phyloP scores from a whole-genome alignment of 164 flowering plant species.

The Aristolochia contorta region DNA sequence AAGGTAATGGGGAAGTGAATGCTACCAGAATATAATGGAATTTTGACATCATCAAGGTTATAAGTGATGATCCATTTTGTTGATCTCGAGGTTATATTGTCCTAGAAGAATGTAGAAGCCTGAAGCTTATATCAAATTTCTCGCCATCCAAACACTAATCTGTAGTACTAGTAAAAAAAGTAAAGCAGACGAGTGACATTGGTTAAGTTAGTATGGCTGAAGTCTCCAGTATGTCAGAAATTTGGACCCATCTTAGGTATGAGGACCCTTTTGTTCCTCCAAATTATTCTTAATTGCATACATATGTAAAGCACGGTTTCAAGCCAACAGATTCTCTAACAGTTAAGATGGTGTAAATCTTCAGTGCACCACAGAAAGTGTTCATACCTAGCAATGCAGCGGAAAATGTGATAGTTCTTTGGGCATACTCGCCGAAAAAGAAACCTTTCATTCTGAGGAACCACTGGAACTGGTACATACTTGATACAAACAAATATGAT shows the following conservation, averaged over 20 bases:
- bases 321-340: background rate
- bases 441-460: conserved; percentile 91
- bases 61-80: no score
- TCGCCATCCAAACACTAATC: no score
- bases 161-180: background rate
- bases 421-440: conserved; percentile 87
- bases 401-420: conserved; percentile 84
- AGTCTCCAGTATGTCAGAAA: no score
- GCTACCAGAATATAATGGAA: no score
- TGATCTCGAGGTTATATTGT: no score
- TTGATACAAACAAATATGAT: conserved; percentile 90
- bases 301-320: background rate
- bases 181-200: background rate
- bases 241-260: no score
- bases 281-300: no score
- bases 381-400: conserved; percentile 87
- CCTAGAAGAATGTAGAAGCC: background rate
- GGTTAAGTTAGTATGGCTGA: no score
- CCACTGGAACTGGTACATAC: conserved; percentile 96
- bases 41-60: no score
- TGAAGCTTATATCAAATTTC: no score
- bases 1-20: no score
- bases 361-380: background rate
- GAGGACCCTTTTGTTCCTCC: no score
- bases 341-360: background rate